Conservation (phyloP, 148 eudicot genomes). For the Camellia lanceoleosa region DNA sequence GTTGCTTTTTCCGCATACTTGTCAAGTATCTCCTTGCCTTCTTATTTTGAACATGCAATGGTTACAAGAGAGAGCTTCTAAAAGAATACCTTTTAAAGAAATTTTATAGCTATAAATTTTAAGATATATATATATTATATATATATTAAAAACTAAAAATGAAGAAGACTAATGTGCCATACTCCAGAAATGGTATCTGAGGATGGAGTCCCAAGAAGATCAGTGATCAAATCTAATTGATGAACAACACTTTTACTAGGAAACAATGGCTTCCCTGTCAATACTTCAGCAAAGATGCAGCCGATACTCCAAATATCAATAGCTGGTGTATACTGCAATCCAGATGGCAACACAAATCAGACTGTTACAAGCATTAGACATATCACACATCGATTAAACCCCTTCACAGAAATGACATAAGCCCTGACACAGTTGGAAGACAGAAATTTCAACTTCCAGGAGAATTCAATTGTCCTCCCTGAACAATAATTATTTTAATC, state of each 20-base stretch:
- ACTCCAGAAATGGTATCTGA: slow-evolving; percentile 78
- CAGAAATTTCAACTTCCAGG: slow-evolving; percentile 65
- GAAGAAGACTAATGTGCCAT: slow-evolving; percentile 20
- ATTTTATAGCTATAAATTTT: background rate
- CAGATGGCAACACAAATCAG: slow-evolving; percentile 15
- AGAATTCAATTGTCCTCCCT: slow-evolving; percentile 70
- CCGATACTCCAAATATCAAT: slow-evolving; percentile 97
- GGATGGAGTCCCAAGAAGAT: slow-evolving; percentile 91
- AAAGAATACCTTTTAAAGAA: background rate
- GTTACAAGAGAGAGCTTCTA: background rate
- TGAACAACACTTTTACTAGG: slow-evolving; percentile 96
- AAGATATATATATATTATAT: no score
- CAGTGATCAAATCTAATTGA: slow-evolving; percentile 87
- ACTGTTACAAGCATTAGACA: slow-evolving; percentile 7
- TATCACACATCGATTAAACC: slow-evolving; percentile 24
- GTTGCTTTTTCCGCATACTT: slow-evolving; percentile 63
- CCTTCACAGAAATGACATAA: slow-evolving; percentile 23
- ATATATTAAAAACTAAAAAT: background rate
- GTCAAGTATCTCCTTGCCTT: slow-evolving; percentile 74
- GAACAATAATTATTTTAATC: slow-evolving; percentile 72
- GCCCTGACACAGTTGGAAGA: slow-evolving; percentile 47
- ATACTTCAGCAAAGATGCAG: slow-evolving; percentile 91
- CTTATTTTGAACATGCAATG: slow-evolving; percentile 67
- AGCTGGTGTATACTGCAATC: slow-evolving; percentile 90
- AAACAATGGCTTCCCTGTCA: slow-evolving; percentile 83